Base-by-base conservation (phyloP, 1,139 yeast genomes). In the Schwanniomyces etchellsii region DNA sequence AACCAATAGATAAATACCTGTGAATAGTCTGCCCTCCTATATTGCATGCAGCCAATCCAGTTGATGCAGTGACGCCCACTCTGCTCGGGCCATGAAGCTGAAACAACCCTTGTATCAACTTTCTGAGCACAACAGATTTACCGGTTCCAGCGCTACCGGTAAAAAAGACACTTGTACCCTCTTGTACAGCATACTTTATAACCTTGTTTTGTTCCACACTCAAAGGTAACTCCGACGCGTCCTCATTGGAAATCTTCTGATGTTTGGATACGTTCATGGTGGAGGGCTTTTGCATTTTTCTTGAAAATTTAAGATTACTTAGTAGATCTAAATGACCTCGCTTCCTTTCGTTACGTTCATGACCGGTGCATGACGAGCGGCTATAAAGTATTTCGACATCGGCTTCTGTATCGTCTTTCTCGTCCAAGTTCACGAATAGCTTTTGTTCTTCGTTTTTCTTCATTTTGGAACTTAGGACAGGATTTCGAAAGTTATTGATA, bases 101-200 rank as follows among this genome's bases (percentile, higher is more conserved):
- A 28, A 64, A 55, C 4, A 61, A 52, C 11, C 58, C 51, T 9
- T 53, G 48, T 14, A 86, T 83, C 21, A 88, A 58, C 25, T 74
- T 72, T 29, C 71, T 62, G 30, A 88, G 58, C 7, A 88, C 71
- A 13, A 79, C 80, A 3, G 96, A 86, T 52, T 82, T 82, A 57
- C 93, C 93, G 1, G 93, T 82, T 56, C 93, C 93, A 1, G 93
- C 93, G 44, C 83, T 73, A 33, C 93, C 93, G 0, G 91, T 81
- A 48, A 77, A 82, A 44, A 82, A 82, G 1, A 81, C 66, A 42
- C 70, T 81, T 30, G 57, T 47, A 5, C 68, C 62, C 24, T 64
- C 74, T 18, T 71, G 60, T 18, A 77, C 64, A 4, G 86, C 91
- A 28, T 81, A 57, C n/a, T 73, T 66, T 9, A 85, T 61, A 5